Percentiles rank a stretch among this genome's conserved stretches.
These are phyloP conservation scores for Coemansia reversa DNA, from an alignment of 192 early-diverging fungal genomes.

Conservation along the genomic window DNA sequence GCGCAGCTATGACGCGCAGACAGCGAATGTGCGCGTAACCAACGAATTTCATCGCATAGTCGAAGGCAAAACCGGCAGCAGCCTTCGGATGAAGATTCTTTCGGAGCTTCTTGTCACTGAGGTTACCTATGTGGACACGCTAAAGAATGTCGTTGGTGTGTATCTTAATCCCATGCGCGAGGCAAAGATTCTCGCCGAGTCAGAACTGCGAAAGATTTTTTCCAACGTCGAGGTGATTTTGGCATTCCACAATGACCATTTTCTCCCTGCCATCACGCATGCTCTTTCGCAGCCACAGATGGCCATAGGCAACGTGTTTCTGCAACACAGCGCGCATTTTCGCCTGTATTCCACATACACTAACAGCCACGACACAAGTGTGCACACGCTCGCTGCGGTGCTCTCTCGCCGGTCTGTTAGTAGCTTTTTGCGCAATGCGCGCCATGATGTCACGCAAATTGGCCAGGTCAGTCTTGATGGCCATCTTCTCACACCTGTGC, in stretches of 20 bases:
- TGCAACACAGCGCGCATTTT: slow-evolving; percentile 71
- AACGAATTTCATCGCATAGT: slow-evolving; percentile 33
- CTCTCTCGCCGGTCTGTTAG: slow-evolving; percentile 37
- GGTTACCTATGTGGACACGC: slow-evolving; percentile 79
- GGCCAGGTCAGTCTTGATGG: slow-evolving; percentile 80
- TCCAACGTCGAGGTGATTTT: slow-evolving; percentile 80
- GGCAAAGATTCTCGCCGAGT: slow-evolving; percentile 52
- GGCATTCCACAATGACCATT: slow-evolving; percentile 65
- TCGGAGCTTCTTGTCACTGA: slow-evolving; percentile 84
- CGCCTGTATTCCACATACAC: slow-evolving; percentile 84
- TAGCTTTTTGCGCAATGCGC: slow-evolving; percentile 40
- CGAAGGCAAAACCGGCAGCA: slow-evolving; percentile 22
- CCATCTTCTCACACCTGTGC: slow-evolving; percentile 87
- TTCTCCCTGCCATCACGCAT: slow-evolving; percentile 59
- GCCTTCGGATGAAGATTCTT: slow-evolving; percentile 65
- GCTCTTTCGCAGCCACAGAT: slow-evolving; percentile 34
- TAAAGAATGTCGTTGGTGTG: slow-evolving; percentile 69
- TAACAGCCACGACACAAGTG: slow-evolving; percentile 80
- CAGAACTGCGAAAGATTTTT: slow-evolving; percentile 73
- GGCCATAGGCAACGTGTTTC: slow-evolving; percentile 74
- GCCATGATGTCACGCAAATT: slow-evolving; percentile 60
- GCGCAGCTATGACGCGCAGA: not conserved
- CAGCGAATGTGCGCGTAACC: slow-evolving; percentile 17
- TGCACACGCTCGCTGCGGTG: slow-evolving; percentile 58
- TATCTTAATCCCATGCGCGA: slow-evolving; percentile 61